Evolutionary conservation across 495 filamentous ascomycete species (phyloP), one percentile per base, ranked within the genome.

Genomic region (Bacidia gigantensis): DNA sequence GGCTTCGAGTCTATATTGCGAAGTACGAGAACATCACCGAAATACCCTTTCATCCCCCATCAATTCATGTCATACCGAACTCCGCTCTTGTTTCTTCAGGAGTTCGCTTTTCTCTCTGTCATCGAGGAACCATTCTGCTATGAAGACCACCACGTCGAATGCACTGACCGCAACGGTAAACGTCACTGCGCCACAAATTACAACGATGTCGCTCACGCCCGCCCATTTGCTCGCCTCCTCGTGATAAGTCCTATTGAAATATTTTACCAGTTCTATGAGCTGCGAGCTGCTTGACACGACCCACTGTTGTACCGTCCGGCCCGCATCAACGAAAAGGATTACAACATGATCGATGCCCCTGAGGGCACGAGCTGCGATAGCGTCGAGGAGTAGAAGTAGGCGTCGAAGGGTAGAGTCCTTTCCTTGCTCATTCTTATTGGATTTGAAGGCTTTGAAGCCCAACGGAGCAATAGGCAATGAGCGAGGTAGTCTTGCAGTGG

Each of bases 101-200:
- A 48, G 17, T 24, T 48, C 45, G 7, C 45, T 22, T 26, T 9
- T 26, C 24, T 11, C 24, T n/a, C 24, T 22, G 24, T 26, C 45
- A 25, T 48, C 45, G 20, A 48, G 24, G 24, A 48, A 23, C 45
- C 45, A 48, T 26, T 48, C 45, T n/a, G 24, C 45, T n/a, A 48
- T 24, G 24, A 3, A 48, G 45, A 48, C 14, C 18, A 48, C 18
- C 45, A 26, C 45, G 17, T 48, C 45, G 45, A 48, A 48, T 14
- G 45, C 45, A 24, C 45, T 14, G 45, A 48, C 45, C 2, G 11
- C 7, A 26, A 48, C 45, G 1, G 45, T 48, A 18, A 48, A 48
- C 3, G 18, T 14, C 3, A 48, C 45, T 26, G 45, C 45, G 18
- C 45, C 45, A 14, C 10, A 48, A 48, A 48, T 25, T 21, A 48